Percentiles rank a stretch among this genome's conserved stretches.
These are phyloP conservation scores for Neofusicoccum cordaticola DNA, from an alignment of 2,329 filamentous ascomycete species.

Conservation along the genomic window DNA sequence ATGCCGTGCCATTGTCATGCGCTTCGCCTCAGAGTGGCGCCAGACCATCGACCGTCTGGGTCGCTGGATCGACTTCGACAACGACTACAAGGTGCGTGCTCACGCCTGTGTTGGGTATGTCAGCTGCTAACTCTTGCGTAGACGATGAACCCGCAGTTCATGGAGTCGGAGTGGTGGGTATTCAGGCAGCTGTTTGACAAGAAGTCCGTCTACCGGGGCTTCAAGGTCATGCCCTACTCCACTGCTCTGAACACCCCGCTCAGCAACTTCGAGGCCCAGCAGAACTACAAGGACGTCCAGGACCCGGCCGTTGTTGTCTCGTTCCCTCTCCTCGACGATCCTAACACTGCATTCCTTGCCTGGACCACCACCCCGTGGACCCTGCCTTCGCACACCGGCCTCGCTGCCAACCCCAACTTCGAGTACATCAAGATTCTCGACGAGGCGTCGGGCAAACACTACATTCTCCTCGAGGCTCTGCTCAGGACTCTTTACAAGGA, in stretches of 20 bases:
- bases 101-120: neutral
- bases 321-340: conserved; percentile 78
- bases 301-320: conserved; percentile 87
- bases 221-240: conserved; percentile 93
- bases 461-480: conserved; percentile 78
- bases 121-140: conserved; percentile 31
- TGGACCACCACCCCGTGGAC: conserved; percentile 94
- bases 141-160: conserved; percentile 93
- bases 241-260: conserved; percentile 85
- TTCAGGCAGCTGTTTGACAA: conserved; percentile 93
- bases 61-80: conserved; percentile 97
- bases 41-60: conserved; percentile 83
- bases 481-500: conserved; percentile 87
- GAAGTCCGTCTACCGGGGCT: conserved; percentile 82
- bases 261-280: conserved; percentile 90
- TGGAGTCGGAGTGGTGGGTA: conserved; percentile 97
- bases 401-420: conserved; percentile 77
- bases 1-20: conserved; percentile 91
- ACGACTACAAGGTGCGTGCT: conserved; percentile 78
- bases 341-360: conserved; percentile 71
- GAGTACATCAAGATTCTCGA: conserved; percentile 87
- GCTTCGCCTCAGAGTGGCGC: conserved; percentile 83
- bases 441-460: conserved; percentile 76
- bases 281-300: conserved; percentile 91
- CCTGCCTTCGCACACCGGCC: conserved; percentile 72